phyloP scores from a whole-genome alignment of 1,139 yeast species.

The Candida sanyaensis region DNA sequence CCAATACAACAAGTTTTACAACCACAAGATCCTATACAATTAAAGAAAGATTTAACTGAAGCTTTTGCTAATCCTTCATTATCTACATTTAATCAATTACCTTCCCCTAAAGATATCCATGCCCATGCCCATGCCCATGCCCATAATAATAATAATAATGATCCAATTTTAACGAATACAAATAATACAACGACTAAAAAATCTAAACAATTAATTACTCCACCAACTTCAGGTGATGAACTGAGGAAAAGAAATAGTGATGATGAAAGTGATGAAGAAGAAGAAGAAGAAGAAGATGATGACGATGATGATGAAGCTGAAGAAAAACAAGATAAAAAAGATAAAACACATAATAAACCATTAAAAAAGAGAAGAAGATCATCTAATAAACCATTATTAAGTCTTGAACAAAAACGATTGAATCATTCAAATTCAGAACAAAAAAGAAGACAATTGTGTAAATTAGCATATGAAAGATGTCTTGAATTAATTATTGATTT shows the following conservation, averaged over 20 bases:
- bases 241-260: constrained; percentile 11
- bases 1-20: neutral
- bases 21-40: constrained; percentile 17
- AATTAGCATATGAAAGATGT: constrained; percentile 59
- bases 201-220: constrained; percentile 12
- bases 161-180: neutral
- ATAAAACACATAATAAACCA: constrained; percentile 11
- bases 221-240: constrained; percentile 16
- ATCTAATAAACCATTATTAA: constrained; percentile 48
- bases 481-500: constrained; percentile 42
- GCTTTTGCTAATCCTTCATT: constrained; percentile 37
- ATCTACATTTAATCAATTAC: constrained; percentile 22
- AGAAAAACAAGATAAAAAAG: neutral
- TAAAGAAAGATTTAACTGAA: constrained; percentile 35
- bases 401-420: constrained; percentile 67
- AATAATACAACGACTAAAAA: neutral
- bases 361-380: constrained; percentile 32
- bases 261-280: constrained; percentile 17
- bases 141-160: neutral
- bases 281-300: constrained; percentile 14
- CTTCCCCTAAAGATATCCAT: constrained; percentile 30
- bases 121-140: neutral
- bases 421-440: constrained; percentile 80
- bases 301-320: neutral
- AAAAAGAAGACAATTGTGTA: constrained; percentile 70